Conservation (phyloP, 108 stramenopile species). For the Licmophora abbreviata region DNA sequence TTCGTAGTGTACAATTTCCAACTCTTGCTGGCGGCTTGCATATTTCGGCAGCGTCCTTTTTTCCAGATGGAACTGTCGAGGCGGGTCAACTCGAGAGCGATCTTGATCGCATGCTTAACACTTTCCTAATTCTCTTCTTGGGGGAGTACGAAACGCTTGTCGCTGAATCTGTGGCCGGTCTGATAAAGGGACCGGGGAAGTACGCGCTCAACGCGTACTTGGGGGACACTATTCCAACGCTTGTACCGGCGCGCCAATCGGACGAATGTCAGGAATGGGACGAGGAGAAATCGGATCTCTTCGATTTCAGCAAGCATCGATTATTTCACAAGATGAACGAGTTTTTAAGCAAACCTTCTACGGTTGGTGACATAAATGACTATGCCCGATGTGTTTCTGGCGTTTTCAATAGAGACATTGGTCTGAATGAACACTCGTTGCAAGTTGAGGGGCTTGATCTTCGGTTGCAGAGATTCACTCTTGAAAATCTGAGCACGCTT, state of each 20-base stretch:
- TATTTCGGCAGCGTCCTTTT: neutral
- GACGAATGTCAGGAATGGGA: neutral
- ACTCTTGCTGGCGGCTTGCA: slow-evolving; percentile 7
- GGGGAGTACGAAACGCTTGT: slow-evolving; percentile 39
- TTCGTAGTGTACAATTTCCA: slow-evolving; percentile 5
- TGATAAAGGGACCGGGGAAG: slow-evolving; percentile 25
- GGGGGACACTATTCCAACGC: slow-evolving; percentile 5
- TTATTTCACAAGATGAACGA: slow-evolving; percentile 31
- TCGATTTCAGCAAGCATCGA: slow-evolving; percentile 20
- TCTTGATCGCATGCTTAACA: slow-evolving; percentile 46
- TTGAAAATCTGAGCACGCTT: neutral
- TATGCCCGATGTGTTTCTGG: slow-evolving; percentile 34
- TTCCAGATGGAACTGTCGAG: neutral
- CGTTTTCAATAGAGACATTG: slow-evolving; percentile 9
- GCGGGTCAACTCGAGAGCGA: slow-evolving; percentile 6
- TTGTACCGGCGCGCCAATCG: no score
- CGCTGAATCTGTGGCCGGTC: slow-evolving; percentile 25
- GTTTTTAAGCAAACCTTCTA: slow-evolving; percentile 20
- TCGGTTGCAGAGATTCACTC: neutral
- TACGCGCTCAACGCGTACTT: slow-evolving; percentile 20
- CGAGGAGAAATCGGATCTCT: neutral
- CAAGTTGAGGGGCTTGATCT: slow-evolving; percentile 6
- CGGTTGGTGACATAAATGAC: slow-evolving; percentile 26
- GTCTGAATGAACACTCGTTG: slow-evolving; percentile 11
- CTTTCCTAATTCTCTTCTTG: slow-evolving; percentile 34